Evolutionary conservation across 2,329 filamentous ascomycete species (phyloP).

Genomic region (Harringtonia lauricola): DNA sequence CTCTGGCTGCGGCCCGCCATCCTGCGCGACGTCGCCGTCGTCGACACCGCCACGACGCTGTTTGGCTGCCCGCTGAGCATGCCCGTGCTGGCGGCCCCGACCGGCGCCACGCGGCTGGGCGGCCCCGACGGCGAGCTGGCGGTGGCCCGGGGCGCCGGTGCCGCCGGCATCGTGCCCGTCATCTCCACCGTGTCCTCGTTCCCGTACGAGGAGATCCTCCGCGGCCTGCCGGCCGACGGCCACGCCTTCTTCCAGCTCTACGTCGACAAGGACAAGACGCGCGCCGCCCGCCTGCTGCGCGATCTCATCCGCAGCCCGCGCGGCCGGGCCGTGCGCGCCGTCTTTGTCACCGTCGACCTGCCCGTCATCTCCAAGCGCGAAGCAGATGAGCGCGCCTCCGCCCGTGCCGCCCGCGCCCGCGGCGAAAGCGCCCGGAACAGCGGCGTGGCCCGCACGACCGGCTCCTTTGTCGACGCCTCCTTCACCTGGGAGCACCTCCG

Average conservation of each 20-base stretch:
- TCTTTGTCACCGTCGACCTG: constrained; percentile 43
- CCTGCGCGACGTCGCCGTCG: constrained; percentile 31
- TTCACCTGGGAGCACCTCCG: constrained; percentile 41
- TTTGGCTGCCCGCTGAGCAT: constrained; percentile 23
- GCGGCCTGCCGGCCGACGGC: constrained; percentile 6
- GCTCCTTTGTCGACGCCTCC: constrained; percentile 34
- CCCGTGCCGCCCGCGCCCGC: not conserved
- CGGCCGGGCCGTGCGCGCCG: constrained; percentile 34
- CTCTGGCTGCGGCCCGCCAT: constrained; percentile 42
- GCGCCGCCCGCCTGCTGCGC: constrained; percentile 4
- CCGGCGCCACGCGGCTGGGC: constrained; percentile 37
- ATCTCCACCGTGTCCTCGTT: constrained; percentile 14
- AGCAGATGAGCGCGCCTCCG: constrained; percentile 35
- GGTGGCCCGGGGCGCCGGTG: constrained; percentile 34
- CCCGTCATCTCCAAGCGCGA: constrained; percentile 46
- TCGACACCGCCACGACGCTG: constrained; percentile 27
- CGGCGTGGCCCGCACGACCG: constrained; percentile 40
- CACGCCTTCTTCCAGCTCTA: constrained; percentile 19
- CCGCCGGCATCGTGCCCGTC: constrained; percentile 36
- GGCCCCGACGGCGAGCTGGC: constrained; percentile 41
- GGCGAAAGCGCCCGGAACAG: constrained; percentile 19
- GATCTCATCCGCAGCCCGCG: constrained; percentile 9
- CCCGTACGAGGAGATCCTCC: constrained; percentile 12
- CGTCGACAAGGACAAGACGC: constrained; percentile 8
- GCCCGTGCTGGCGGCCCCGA: constrained; percentile 38